phyloP scores from a whole-genome alignment of 106 monocot genomes.

The Dendrobium officinale region DNA sequence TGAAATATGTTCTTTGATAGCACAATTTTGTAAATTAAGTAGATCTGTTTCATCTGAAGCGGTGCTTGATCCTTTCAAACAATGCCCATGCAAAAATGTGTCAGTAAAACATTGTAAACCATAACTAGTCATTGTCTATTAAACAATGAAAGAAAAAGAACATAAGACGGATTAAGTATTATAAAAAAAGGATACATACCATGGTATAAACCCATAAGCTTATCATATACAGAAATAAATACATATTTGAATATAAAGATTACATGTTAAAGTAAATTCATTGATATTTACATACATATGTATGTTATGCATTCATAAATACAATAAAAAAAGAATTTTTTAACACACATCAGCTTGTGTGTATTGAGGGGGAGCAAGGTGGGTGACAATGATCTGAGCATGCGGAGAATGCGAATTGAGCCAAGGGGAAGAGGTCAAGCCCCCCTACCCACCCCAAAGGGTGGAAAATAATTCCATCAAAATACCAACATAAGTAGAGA shows the following conservation, averaged over 20 bases:
- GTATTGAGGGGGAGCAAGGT: neutral
- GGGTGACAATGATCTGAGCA: neutral
- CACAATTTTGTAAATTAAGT: neutral
- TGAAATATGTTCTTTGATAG: neutral
- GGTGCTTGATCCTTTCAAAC: neutral
- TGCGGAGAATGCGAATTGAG: neutral
- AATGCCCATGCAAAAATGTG: neutral
- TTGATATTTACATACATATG: too few species aligned
- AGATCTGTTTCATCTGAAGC: neutral
- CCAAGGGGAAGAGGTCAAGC: neutral
- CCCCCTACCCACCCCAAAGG: neutral
- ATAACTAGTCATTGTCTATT: neutral
- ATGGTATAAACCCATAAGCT: neutral
- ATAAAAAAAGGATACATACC: neutral
- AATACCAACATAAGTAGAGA: neutral
- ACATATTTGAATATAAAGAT: neutral
- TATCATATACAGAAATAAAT: neutral
- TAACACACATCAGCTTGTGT: neutral
- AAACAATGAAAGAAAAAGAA: neutral
- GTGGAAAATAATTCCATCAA: neutral
- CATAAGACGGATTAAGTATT: neutral
- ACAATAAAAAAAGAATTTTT: neutral
- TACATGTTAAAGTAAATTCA: neutral
- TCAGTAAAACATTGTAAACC: neutral
- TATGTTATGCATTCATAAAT: too few species aligned